These are phyloP conservation scores for Agrocybe praecox DNA, from an alignment of 768 basidiomycete species.

Conservation along the genomic window DNA sequence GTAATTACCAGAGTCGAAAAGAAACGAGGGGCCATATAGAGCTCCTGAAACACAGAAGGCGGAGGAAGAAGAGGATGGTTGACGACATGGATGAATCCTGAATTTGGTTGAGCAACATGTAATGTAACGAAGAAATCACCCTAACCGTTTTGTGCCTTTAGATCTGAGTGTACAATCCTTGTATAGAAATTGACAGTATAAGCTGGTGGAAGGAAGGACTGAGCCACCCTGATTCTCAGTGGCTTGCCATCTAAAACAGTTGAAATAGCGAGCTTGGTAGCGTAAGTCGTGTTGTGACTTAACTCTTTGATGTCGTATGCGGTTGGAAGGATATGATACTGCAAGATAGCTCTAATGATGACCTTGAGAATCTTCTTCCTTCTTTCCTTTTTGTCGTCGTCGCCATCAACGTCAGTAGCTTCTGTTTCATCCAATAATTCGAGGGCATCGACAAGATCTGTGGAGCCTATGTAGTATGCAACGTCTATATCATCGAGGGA, in stretches of 20 bases:
- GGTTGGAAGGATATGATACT: constrained; percentile 58
- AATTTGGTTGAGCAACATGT: not conserved
- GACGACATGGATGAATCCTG: constrained; percentile 55
- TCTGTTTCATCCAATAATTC: constrained; percentile 39
- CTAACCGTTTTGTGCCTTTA: constrained; percentile 54
- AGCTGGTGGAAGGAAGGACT: constrained; percentile 31
- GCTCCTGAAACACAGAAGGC: constrained; percentile 48
- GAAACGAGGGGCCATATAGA: constrained; percentile 41
- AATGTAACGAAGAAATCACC: not conserved
- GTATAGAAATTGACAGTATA: constrained; percentile 52
- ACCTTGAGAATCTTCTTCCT: constrained; percentile 58
- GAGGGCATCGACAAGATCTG: constrained; percentile 29
- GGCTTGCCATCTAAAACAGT: constrained; percentile 46
- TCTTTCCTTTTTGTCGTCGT: constrained; percentile 44
- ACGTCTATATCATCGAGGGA: not conserved
- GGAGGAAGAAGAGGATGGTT: constrained; percentile 59
- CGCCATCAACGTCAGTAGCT: constrained; percentile 8
- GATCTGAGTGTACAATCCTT: constrained; percentile 41
- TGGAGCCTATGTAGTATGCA: constrained; percentile 14
- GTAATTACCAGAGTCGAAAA: constrained; percentile 52
- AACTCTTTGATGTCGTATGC: constrained; percentile 37
- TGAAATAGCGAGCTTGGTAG: constrained; percentile 44
- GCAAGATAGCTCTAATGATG: constrained; percentile 53
- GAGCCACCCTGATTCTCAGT: constrained; percentile 43
- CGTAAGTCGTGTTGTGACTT: constrained; percentile 54